Percentiles rank a stretch among this genome's conserved stretches.
These are phyloP conservation scores for Xylaria sp. DNA, from an alignment of 2,329 filamentous ascomycete genomes.

Conservation along the genomic window DNA sequence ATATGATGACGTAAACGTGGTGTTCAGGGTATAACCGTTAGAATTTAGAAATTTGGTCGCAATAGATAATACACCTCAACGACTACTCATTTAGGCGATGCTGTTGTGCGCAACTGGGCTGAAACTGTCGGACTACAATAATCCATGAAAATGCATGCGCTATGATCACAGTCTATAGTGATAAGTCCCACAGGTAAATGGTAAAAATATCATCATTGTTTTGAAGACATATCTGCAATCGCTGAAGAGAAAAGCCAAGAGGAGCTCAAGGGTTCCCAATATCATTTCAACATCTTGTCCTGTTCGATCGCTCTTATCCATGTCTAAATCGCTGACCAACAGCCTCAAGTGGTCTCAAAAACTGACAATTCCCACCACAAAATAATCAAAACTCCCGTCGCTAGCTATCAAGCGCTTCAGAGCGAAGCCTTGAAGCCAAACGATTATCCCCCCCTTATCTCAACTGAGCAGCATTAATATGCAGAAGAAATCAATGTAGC, in stretches of 20 bases:
- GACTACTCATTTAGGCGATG: too few species aligned
- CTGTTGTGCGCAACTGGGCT: too few species aligned
- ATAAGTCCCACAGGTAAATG: not conserved
- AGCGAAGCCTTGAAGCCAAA: not conserved
- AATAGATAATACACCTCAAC: too few species aligned
- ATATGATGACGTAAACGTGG: too few species aligned
- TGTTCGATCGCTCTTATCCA: not conserved
- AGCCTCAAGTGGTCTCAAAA: not conserved
- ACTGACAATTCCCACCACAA: not conserved
- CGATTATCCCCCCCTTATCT: not conserved
- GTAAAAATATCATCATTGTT: constrained; percentile 7
- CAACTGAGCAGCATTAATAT: constrained; percentile 6
- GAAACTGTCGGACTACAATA: not conserved
- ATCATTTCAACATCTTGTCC: not conserved
- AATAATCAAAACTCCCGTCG: not conserved
- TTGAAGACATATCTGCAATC: not conserved
- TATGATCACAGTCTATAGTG: too few species aligned
- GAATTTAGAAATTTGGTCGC: too few species aligned
- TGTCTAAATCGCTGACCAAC: not conserved
- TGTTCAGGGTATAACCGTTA: too few species aligned
- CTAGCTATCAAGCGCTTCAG: not conserved
- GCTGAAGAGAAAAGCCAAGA: not conserved
- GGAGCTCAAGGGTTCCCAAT: not conserved
- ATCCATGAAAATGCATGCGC: too few species aligned
- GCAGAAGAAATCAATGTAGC: constrained; percentile 9